Base-by-base conservation (phyloP, 2,329 filamentous ascomycete species). In the Paecilomyces sp. region DNA sequence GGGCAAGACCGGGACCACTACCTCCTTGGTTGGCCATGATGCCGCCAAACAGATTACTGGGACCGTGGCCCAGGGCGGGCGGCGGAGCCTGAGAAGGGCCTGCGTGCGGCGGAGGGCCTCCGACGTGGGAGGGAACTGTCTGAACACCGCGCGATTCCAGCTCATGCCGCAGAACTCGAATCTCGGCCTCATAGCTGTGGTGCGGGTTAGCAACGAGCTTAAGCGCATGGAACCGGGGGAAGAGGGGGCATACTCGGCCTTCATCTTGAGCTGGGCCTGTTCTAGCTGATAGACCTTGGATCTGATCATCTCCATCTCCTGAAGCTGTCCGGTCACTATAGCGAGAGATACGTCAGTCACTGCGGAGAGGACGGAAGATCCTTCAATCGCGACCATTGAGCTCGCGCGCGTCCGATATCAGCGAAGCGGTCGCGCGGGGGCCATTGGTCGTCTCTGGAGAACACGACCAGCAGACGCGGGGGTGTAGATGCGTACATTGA, bases 281-380 rank as follows among this genome's bases (percentile, higher is more conserved):
- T 99, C 94, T 75, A 99, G 86, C 68, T 90, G 86, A 71, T 91
- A 97, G 61, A 99, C 91, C 77, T 96, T 97, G 72, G 92, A 89
- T 64, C 92, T 85, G 56, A 99, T 91, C 70, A 96, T 85, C 73
- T 96, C 91, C 84, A 97, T 94, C 78, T 99, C 94, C 70, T 93
- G 88, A 65, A 97, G 88, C 75, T 99, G 94, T 56, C 87, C 85
- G 60, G 90, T 87, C 72, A 97, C 94, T 97, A 75, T 66, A 68
- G 59, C 58, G 36, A 61, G 61, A 64, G 25, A 28, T 28, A 28
- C 66, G 65, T 70, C 66, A 69, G 69, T 67, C 65, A 67, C 63
- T 33, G 31, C 3, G 25, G 6, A 28, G 64, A 57, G 60, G 61
- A 66, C 57, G 60, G 61, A 63, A 60, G 52, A 57, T 67, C 63